Conservation (phyloP, 129 eudicot species). For the Centella asiatica region DNA sequence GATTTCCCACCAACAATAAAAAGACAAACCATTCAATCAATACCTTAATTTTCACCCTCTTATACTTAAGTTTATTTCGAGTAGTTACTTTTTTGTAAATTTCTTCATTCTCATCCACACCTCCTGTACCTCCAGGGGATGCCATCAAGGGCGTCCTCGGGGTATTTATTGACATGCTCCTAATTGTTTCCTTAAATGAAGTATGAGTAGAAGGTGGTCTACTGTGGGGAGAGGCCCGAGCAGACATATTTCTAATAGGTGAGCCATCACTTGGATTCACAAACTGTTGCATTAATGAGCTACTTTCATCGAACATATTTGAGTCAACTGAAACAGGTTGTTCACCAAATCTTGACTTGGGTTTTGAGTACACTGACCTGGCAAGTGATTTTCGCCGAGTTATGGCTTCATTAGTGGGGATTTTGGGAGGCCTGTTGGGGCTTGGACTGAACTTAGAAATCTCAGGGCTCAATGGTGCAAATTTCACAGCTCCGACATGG, state of each 20-base stretch:
- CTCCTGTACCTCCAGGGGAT: conserved; percentile 23
- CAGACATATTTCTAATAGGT: conserved; percentile 7
- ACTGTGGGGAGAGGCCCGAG: conserved; percentile 12
- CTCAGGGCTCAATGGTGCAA: conserved; percentile 28
- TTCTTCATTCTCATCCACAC: conserved; percentile 14
- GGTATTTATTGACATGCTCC: conserved; percentile 14
- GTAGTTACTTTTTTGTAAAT: conserved; percentile 11
- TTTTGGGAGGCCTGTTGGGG: conserved; percentile 15
- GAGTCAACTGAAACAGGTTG: conserved; percentile 11
- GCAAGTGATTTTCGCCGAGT: conserved; percentile 8
- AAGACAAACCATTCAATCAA: conserved; percentile 15
- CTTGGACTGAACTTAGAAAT: conserved; percentile 23
- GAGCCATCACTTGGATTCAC: conserved; percentile 19
- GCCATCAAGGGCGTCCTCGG: conserved; percentile 16
- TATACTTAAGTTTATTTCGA: conserved; percentile 12
- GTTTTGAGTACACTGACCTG: conserved; percentile 15
- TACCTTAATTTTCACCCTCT: conserved; percentile 15
- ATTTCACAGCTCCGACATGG: conserved; percentile 11
- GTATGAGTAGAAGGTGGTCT: conserved; percentile 2
- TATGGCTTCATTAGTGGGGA: conserved; percentile 20
- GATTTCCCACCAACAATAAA: conserved; percentile 4
- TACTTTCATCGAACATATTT: conserved; percentile 7
- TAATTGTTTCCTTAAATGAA: conserved; percentile 13
- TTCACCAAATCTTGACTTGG: conserved; percentile 17
- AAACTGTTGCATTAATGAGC: conserved; percentile 18